Conservation (phyloP, 257 asterid species). For the Petunia secreta region DNA sequence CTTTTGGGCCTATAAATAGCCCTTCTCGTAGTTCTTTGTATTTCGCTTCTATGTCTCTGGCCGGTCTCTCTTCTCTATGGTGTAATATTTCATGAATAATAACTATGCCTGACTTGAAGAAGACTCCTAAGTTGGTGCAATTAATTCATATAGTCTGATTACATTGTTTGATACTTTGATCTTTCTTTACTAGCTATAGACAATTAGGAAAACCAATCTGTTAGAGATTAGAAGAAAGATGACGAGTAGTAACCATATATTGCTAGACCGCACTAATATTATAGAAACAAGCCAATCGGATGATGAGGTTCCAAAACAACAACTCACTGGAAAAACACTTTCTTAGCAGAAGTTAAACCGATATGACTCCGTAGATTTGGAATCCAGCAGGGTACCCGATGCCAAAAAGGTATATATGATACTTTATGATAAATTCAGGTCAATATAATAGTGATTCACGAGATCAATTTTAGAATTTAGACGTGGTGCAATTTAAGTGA, state of each 20-base stretch:
- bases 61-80: too few species aligned
- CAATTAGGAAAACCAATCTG: neutral
- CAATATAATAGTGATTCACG: too few species aligned
- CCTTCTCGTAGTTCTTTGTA: too few species aligned
- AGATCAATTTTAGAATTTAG: too few species aligned
- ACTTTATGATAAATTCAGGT: neutral
- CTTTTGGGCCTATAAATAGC: too few species aligned
- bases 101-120: neutral
- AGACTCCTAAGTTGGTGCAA: neutral
- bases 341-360: neutral
- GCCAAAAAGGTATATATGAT: neutral
- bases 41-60: too few species aligned
- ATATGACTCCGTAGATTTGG: neutral
- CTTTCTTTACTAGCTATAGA: neutral
- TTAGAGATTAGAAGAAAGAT: neutral
- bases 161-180: neutral
- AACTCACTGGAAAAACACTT: neutral
- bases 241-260: neutral
- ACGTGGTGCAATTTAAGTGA: too few species aligned
- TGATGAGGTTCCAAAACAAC: neutral
- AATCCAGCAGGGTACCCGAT: neutral
- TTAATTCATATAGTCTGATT: too few species aligned
- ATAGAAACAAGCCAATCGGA: neutral
- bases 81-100: too few species aligned
- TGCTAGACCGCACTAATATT: neutral